Evolutionary conservation across 2,329 filamentous ascomycete genomes (phyloP), one percentile per base, ranked within the genome.

Genomic region (Calycina herbarum): DNA sequence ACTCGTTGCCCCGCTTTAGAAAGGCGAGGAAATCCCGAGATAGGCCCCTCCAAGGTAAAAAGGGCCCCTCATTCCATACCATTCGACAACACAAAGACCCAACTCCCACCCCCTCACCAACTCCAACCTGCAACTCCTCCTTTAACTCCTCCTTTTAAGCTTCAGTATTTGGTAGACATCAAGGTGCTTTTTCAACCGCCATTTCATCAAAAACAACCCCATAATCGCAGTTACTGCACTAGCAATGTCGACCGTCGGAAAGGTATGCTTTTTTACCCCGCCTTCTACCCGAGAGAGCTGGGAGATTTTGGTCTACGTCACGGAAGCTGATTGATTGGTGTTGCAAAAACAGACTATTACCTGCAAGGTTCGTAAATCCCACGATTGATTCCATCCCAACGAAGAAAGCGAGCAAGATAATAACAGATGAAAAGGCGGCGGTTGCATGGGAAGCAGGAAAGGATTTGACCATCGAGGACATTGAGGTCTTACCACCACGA

Each of bases 361-460:
- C 57, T 76, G 74, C 67, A 76, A 75, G 74, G 74, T 76, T 61
- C 72, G 74, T 68, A 51, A 45, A 35, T 10, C 27, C 38, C 35
- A 31, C 45, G 54, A 31, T 35, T 27, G 56, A 29, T 54, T 45
- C 51, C 48, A 40, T 40, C 45, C 45, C 45, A 51, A 10, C 45
- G n/a, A 51, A 24, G 45, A 51, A 24, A 40, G 63, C 31, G 24
- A 61, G 17, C 35, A 51, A 51, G 38, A 65, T 62, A 64, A 51
- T 69, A 63, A 69, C 31, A 31, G 38, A 7, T 24, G 45, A 61
- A 69, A 72, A 89, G 90, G 95, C 95, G 72, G 95, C 95, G 76
- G 91, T 99, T 70, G 95, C 95, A 78, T 99, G 95, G 95, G 94
- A 94, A 81, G 93, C 95, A 59, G 94, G 91, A 78, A 92, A 97